phyloP scores from a whole-genome alignment of 78 protist genomes.

The Dictyostelium brefeldianum region DNA sequence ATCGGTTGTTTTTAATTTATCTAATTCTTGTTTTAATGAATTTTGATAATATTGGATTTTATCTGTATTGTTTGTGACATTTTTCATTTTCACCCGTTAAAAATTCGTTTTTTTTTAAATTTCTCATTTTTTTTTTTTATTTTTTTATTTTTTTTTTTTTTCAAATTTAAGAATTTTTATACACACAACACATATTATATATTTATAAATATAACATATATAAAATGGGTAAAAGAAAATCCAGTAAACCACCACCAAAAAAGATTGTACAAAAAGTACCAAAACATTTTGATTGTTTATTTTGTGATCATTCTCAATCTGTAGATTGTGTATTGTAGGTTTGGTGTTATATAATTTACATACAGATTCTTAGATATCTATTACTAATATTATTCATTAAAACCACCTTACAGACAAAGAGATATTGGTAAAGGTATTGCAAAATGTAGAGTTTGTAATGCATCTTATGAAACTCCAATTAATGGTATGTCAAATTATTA shows the following conservation, averaged over 20 bases:
- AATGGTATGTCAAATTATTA: constrained; percentile 13
- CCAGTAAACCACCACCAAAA: constrained; percentile 69
- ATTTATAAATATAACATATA: not conserved
- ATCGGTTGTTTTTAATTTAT: too few relatives aligned
- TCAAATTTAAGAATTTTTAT: not conserved
- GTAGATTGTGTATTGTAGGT: constrained; percentile 74
- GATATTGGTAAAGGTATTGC: constrained; percentile 51
- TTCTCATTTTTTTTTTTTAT: not conserved
- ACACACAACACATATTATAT: not conserved
- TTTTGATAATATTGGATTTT: too few relatives aligned
- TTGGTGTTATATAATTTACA: not conserved
- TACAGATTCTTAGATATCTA: too few relatives aligned
- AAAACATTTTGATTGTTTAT: constrained; percentile 70
- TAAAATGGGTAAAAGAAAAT: constrained; percentile 79
- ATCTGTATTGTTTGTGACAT: too few relatives aligned
- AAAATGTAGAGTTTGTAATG: constrained; percentile 56
- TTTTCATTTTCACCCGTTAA: too few relatives aligned
- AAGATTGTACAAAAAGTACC: constrained; percentile 45
- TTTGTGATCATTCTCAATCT: constrained; percentile 72
- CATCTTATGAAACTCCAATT: constrained; percentile 29
- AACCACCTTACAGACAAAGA: constrained; percentile 10
- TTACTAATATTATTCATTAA: not conserved
- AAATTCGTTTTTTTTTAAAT: too few relatives aligned
- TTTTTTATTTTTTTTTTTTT: not conserved
- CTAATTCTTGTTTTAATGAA: too few relatives aligned